These are phyloP conservation scores for Citrullus colocynthis DNA, from an alignment of 306 rosid species.

Conservation along the genomic window DNA sequence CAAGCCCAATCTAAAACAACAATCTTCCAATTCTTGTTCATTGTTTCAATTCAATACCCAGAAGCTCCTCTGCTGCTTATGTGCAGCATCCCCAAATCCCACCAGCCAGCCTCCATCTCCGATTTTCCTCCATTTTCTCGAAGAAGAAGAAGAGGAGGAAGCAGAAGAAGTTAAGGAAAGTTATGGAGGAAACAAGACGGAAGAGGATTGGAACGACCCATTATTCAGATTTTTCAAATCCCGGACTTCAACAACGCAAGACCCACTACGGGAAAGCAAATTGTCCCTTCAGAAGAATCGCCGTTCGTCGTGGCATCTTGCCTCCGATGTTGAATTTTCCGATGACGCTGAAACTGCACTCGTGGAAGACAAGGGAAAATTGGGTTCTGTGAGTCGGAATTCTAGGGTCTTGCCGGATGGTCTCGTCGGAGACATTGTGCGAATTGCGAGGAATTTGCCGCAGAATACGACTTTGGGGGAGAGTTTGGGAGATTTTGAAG, in stretches of 20 bases:
- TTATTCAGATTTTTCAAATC: slow-evolving; percentile 47
- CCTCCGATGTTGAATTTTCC: slow-evolving; percentile 13
- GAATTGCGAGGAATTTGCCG: slow-evolving; percentile 44
- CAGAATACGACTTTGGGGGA: slow-evolving; percentile 55
- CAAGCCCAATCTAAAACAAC: background rate
- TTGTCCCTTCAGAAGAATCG: slow-evolving; percentile 37
- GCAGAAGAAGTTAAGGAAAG: background rate
- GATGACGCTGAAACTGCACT: slow-evolving; percentile 14
- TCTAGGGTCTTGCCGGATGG: slow-evolving; percentile 22
- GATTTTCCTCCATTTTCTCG: slow-evolving; percentile 43
- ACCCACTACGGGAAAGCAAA: slow-evolving; percentile 39
- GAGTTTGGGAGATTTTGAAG: slow-evolving; percentile 41
- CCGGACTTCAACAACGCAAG: slow-evolving; percentile 29
- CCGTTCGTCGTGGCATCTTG: slow-evolving; percentile 45
- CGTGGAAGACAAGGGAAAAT: slow-evolving; percentile 12
- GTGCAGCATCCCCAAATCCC: slow-evolving; percentile 17
- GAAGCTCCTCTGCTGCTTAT: slow-evolving; percentile 26
- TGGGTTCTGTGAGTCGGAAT: background rate
- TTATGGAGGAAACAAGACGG: slow-evolving; percentile 4
- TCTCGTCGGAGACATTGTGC: slow-evolving; percentile 46
- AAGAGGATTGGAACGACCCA: slow-evolving; percentile 37
- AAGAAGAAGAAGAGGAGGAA: background rate
- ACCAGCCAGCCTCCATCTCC: slow-evolving; percentile 18
- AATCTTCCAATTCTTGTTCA: slow-evolving; percentile 12
- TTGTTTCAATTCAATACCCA: slow-evolving; percentile 17